Conservation (phyloP, 768 basidiomycete species). For the Agrocybe pediades region DNA sequence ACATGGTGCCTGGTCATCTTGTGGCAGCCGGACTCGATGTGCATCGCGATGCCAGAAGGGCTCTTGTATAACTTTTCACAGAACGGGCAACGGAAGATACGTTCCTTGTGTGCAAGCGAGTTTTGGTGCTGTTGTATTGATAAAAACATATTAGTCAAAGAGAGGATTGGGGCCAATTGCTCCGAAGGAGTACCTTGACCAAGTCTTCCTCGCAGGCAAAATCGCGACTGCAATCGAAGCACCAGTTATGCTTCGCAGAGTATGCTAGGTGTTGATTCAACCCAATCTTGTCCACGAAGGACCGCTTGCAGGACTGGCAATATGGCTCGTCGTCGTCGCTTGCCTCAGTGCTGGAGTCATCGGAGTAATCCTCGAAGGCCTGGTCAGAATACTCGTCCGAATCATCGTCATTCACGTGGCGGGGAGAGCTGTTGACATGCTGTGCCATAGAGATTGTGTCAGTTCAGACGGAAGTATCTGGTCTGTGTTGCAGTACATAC, state of each 20-base stretch:
- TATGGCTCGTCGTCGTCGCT: conserved; percentile 7
- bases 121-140: conserved; percentile 21
- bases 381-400: neutral
- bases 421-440: conserved; percentile 13
- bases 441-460: neutral
- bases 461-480: neutral
- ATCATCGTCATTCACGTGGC: conserved; percentile 2
- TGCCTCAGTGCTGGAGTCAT: neutral
- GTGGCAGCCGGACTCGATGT: conserved; percentile 43
- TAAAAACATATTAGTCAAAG: conserved; percentile 22
- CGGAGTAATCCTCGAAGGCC: neutral
- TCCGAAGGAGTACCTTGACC: neutral
- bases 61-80: conserved; percentile 18
- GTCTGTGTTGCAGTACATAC: neutral
- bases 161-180: neutral
- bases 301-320: conserved; percentile 9
- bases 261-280: conserved; percentile 12
- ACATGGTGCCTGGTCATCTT: conserved; percentile 37
- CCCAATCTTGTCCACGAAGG: conserved; percentile 3
- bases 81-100: neutral
- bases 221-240: conserved; percentile 29
- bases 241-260: conserved; percentile 31
- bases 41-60: conserved; percentile 36
- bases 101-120: neutral
- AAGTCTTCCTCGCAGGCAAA: conserved; percentile 23